Evolutionary conservation across 2,329 filamentous ascomycete species (phyloP).

Genomic region (Akanthomyces dipterigenus): DNA sequence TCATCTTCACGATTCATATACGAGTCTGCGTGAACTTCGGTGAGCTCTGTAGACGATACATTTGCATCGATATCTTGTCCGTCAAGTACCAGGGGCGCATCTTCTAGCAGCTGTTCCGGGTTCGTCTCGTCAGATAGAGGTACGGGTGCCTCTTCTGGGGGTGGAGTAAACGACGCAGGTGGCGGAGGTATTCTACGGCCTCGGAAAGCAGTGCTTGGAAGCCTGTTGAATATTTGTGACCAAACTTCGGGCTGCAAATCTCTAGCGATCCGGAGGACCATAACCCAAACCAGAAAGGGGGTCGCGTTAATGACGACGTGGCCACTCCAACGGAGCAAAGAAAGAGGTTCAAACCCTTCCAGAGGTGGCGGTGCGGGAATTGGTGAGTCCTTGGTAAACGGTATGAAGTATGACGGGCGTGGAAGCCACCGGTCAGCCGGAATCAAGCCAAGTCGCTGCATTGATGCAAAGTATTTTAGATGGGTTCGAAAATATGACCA

Average conservation of each 20-base stretch:
- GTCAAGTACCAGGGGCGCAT: constrained; percentile 10
- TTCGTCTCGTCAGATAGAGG: constrained; percentile 15
- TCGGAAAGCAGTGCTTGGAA: constrained; percentile 33
- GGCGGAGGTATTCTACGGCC: constrained; percentile 18
- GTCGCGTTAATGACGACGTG: constrained; percentile 34
- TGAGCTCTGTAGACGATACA: constrained; percentile 10
- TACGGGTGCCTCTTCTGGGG: constrained; percentile 12
- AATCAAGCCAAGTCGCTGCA: constrained; percentile 46
- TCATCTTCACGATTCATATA: constrained; percentile 37
- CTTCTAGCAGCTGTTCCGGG: constrained; percentile 16
- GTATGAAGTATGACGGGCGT: constrained; percentile 43
- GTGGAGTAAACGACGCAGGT: constrained; percentile 16
- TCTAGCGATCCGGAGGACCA: constrained; percentile 33
- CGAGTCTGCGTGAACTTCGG: not conserved
- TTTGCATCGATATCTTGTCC: constrained; percentile 23
- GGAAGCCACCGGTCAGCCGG: constrained; percentile 37
- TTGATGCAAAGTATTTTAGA: constrained; percentile 43
- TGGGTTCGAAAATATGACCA: constrained; percentile 42
- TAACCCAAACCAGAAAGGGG: constrained; percentile 42
- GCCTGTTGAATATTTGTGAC: constrained; percentile 28
- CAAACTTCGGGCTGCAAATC: constrained; percentile 31
- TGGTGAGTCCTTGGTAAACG: constrained; percentile 46
- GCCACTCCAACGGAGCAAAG: constrained; percentile 38
- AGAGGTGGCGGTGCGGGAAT: constrained; percentile 40
- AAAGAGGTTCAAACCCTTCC: constrained; percentile 29